Base-by-base conservation (phyloP, 2,329 filamentous ascomycete genomes). In the Parastagonospora avenae region DNA sequence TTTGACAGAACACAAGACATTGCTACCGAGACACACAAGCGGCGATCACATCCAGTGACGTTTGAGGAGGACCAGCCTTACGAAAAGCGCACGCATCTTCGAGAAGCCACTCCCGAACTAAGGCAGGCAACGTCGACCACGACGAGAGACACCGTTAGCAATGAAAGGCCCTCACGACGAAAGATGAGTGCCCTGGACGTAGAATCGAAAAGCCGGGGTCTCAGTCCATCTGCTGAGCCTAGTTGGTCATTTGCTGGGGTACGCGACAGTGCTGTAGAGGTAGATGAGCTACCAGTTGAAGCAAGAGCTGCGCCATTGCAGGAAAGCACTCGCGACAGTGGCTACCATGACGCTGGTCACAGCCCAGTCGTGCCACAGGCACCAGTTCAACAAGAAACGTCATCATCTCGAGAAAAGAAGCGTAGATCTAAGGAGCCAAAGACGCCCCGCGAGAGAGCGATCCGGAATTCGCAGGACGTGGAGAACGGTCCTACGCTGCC, bases 221-320 rank as follows among this genome's bases (percentile, higher is more conserved):
- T 48, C 15, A 48, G 58, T 15, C 50, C 60, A 12, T 31, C 44
- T 14, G 43, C 58, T 8, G 65, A 70, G 46, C 64, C 71, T 33
- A 59, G 67, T 14, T 75, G 74, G 74, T 70, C 68, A 2, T 75
- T 75, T 50, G 60, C 63, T 19, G 49, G 64, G 44, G 71, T 76
- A 66, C 75, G 78, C 53, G 78, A 80, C 51, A 77, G 74, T 56
- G 78, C 72, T 55, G 71, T 78, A 54, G 72, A 77, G 55, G 68
- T 77, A 51, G 71, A 70, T 53, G 78, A 80, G 60, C 76, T 79
- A 43, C 74, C 76, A 35, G 62, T 74, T 31, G 52, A 74, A 28
- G 57, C 68, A 37, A 55, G 57, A 33, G 63, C 67, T 48, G 45
- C 62, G 42, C 57, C 60, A 28, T 54, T 64, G 30, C 63, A 66